phyloP scores from a whole-genome alignment of 805 yeast genomes.

The Yarrowia sp. region DNA sequence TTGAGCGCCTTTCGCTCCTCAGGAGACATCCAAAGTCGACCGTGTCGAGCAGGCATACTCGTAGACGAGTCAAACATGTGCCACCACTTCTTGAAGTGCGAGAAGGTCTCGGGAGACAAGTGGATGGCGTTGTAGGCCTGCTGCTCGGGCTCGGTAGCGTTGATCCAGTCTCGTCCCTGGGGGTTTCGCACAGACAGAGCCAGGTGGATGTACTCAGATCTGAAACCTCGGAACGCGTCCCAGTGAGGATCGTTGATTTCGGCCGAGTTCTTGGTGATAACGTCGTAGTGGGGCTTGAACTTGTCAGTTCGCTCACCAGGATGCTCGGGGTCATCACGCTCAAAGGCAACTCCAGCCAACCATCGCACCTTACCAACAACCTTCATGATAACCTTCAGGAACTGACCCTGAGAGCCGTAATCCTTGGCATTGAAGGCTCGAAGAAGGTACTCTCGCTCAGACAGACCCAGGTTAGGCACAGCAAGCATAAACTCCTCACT shows the following conservation, averaged over 20 bases:
- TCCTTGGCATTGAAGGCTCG: conserved; percentile 42
- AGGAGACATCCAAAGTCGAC: conserved; percentile 62
- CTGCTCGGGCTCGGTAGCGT: conserved; percentile 38
- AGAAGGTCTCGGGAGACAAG: conserved; percentile 70
- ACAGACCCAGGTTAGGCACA: conserved; percentile 74
- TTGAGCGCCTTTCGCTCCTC: conserved; percentile 50
- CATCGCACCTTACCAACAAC: conserved; percentile 74
- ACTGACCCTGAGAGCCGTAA: conserved; percentile 46
- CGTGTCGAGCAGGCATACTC: conserved; percentile 79
- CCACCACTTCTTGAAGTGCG: conserved; percentile 87
- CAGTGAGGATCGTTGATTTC: conserved; percentile 56
- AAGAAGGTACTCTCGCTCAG: conserved; percentile 47
- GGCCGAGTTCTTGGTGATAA: conserved; percentile 57
- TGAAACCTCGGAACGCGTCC: conserved; percentile 81
- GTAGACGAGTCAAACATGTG: conserved; percentile 76
- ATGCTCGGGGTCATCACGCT: conserved; percentile 58
- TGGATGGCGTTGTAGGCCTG: conserved; percentile 72
- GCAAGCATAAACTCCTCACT: conserved; percentile 71
- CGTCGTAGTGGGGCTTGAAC: conserved; percentile 68
- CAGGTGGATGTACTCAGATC: conserved; percentile 83
- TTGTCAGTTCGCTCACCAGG: conserved; percentile 56
- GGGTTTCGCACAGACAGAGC: conserved; percentile 63
- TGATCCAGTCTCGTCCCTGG: conserved; percentile 43
- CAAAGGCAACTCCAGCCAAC: conserved; percentile 78
- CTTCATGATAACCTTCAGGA: conserved; percentile 62